Base-by-base conservation (phyloP, 768 basidiomycete species). In the Pleurotus cornucopiae region DNA sequence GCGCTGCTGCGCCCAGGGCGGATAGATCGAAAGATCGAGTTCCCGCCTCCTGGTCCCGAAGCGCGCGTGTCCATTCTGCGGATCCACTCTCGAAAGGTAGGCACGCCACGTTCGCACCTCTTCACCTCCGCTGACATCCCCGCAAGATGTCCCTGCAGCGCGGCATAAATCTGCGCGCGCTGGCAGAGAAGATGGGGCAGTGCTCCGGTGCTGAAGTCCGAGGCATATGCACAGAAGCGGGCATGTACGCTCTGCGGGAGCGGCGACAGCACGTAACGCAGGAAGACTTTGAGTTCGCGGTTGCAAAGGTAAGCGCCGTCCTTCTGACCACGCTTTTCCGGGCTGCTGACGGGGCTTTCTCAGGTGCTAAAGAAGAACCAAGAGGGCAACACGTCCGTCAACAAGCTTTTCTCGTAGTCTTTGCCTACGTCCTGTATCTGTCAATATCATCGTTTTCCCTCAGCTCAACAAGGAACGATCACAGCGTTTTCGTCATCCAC, bases 161-260 rank as follows among this genome's bases (percentile, higher is more conserved):
- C 57, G 95, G 95, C 1, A 98, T 99, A 71, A 94, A 99, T 73
- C 80, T 98, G n/a, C 89, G 93, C 13, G 86, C 88, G 2, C 78
- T 34, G 2, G 96, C 96, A 0, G 96, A 98, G 70, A 98, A 99
- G 80, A 99, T 98, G 96, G 96, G 96, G 0, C 93, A 97, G 66
- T 98, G 96, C 67, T 95, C 93, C 1, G 96, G 96, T 62, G 96
- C 96, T 1, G 96, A 99, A 69, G 96, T 98, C 13, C 82, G 96
- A 13, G 96, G 94, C 73, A 97, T 97, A 62, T 96, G 94, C 68
- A 96, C 94, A 0, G 94, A 96, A 76, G 94, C 94, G n/a, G 91
- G 30, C 7, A 34, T 34, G 30, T 34, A 9, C 9, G 30, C 30
- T 34, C 30, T 34, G 30, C 30, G 30, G 30, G 30, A 34, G 30